phyloP scores from a whole-genome alignment of 148 eudicot species.

The Fagopyrum esculentum region DNA sequence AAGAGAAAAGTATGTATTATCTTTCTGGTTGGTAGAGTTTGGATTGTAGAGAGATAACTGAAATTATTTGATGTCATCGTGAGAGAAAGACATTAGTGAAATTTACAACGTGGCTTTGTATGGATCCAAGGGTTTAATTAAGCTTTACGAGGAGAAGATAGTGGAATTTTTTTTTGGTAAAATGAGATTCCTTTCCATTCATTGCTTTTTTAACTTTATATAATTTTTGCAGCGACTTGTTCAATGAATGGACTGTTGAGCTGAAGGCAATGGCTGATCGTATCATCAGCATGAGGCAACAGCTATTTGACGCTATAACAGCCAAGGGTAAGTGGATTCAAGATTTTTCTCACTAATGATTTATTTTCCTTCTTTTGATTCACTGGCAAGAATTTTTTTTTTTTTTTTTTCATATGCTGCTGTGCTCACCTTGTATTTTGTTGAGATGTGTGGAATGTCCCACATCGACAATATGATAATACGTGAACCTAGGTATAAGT shows the following conservation, averaged over 20 bases:
- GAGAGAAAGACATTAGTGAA: not conserved
- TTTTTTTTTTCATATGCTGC: not conserved
- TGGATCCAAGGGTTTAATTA: not conserved
- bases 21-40: not conserved
- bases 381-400: not conserved
- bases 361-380: not conserved
- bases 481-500: too few species aligned
- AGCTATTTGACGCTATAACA: slow-evolving; percentile 34
- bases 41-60: not conserved
- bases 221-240: slow-evolving; percentile 24
- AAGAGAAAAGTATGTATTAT: slow-evolving; percentile 27
- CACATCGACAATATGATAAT: too few species aligned
- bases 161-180: slow-evolving; percentile 4
- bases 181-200: not conserved
- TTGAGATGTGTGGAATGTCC: too few species aligned
- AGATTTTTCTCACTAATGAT: not conserved
- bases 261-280: slow-evolving; percentile 43
- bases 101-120: not conserved
- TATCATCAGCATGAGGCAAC: slow-evolving; percentile 44
- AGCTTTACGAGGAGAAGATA: slow-evolving; percentile 9
- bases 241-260: slow-evolving; percentile 40
- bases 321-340: slow-evolving; percentile 31
- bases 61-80: not conserved
- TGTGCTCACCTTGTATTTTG: too few species aligned
- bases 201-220: not conserved